A percentile compares a stretch with the other conserved stretches of the same genome.
These are phyloP conservation scores for Daedaleopsis nitida DNA, from an alignment of 768 basidiomycete genomes.

Conservation along the genomic window DNA sequence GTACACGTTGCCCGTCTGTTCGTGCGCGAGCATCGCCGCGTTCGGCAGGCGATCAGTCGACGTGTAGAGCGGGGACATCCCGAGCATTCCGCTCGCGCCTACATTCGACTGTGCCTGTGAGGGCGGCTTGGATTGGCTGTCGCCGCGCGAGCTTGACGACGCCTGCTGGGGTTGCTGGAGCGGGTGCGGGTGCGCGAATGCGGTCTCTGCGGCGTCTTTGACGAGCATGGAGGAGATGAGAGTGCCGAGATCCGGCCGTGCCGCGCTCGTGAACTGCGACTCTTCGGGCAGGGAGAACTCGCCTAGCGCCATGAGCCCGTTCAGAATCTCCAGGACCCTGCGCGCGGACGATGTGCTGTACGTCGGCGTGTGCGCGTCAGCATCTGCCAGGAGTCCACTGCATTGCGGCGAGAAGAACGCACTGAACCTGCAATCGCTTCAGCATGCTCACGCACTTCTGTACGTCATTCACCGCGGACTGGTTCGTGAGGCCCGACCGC, in stretches of 20 bases:
- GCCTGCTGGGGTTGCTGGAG: no score
- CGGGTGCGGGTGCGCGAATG: no score
- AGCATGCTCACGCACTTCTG: slow-evolving; percentile 39
- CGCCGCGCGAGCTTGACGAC: no score
- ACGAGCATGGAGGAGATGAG: not conserved
- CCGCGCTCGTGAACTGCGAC: no score
- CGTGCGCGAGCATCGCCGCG: no score
- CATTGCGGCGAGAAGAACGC: not conserved
- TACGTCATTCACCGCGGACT: slow-evolving; percentile 44
- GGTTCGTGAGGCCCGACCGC: slow-evolving; percentile 34
- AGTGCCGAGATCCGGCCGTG: not conserved
- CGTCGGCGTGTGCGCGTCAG: not conserved
- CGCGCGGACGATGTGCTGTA: not conserved
- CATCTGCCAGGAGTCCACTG: not conserved
- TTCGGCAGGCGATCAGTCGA: no score
- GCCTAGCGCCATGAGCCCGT: not conserved
- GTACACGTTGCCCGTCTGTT: not conserved
- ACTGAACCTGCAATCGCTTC: slow-evolving; percentile 17
- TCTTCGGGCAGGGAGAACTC: not conserved
- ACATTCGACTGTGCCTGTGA: no score
- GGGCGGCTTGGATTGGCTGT: no score
- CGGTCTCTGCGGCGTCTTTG: no score
- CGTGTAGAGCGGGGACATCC: no score
- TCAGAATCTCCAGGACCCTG: not conserved
- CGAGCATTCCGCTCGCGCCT: no score